These are phyloP conservation scores for Lindgomyces ingoldianus DNA, from an alignment of 495 filamentous ascomycete species.

Conservation along the genomic window DNA sequence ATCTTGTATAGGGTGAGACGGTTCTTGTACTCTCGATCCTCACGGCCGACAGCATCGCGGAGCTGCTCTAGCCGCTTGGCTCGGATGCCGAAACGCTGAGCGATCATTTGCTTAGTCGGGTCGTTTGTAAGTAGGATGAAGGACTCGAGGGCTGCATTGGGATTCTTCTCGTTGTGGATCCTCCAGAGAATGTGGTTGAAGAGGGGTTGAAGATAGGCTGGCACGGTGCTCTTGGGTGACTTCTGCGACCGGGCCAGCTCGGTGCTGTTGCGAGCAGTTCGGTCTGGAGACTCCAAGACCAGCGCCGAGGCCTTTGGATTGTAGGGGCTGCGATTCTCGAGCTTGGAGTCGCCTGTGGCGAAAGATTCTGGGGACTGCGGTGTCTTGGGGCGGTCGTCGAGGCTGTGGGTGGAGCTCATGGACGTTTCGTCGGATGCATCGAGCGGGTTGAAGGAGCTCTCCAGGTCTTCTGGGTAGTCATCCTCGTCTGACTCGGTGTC, in stretches of 20 bases:
- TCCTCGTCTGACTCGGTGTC: constrained; percentile 52
- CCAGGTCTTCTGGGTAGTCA: constrained; percentile 54
- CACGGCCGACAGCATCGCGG: constrained; percentile 59
- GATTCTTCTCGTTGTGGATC: constrained; percentile 51
- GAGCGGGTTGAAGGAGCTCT: constrained; percentile 56
- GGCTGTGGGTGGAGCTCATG: constrained; percentile 53
- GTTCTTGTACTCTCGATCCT: constrained; percentile 62
- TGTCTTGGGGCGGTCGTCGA: constrained; percentile 49
- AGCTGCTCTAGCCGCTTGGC: constrained; percentile 62
- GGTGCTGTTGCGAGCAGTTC: constrained; percentile 37
- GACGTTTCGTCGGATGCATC: constrained; percentile 53
- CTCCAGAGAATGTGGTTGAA: constrained; percentile 65
- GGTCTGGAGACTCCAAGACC: constrained; percentile 23
- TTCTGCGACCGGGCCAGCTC: constrained; percentile 13
- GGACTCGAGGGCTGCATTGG: constrained; percentile 49
- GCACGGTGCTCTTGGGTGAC: constrained; percentile 43
- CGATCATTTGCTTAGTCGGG: constrained; percentile 55
- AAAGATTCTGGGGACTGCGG: constrained; percentile 55
- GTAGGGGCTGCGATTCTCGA: constrained; percentile 51
- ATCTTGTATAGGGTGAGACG: constrained; percentile 51
- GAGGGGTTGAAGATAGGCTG: constrained; percentile 55
- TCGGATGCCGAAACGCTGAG: constrained; percentile 61
- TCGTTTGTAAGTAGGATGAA: constrained; percentile 63
- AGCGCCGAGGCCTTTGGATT: constrained; percentile 39
- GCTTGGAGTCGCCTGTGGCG: constrained; percentile 8